phyloP scores from a whole-genome alignment of 352 stramenopile species.

The Globisporangium irregulare region DNA sequence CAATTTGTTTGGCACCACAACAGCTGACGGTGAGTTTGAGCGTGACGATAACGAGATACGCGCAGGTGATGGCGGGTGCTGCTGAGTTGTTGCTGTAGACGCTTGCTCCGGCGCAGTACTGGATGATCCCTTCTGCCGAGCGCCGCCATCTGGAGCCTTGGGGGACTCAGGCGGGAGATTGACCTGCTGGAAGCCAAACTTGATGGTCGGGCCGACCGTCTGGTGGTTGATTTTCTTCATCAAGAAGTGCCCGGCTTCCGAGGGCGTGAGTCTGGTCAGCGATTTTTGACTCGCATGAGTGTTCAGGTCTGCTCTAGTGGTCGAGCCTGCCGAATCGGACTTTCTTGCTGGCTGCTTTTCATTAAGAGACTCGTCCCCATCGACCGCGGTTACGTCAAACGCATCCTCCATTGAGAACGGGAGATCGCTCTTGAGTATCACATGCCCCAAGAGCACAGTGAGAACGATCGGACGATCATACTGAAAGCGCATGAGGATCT shows the following conservation, averaged over 20 bases:
- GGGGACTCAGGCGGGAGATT: neutral
- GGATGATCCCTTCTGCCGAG: too few species aligned
- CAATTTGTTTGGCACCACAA: neutral
- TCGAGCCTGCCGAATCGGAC: neutral
- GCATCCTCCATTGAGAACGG: slow-evolving; percentile 7
- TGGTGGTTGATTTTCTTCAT: slow-evolving; percentile 6
- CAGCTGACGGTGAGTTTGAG: too few species aligned
- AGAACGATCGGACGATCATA: slow-evolving; percentile 32
- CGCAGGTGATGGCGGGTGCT: neutral
- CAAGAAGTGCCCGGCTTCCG: neutral
- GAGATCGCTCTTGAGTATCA: slow-evolving; percentile 33
- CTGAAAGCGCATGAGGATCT: slow-evolving; percentile 27
- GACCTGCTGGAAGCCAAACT: slow-evolving; percentile 12
- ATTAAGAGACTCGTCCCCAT: neutral
- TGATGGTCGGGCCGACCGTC: neutral
- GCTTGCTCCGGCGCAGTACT: neutral
- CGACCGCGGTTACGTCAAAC: neutral
- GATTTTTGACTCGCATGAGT: neutral
- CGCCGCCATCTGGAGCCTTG: neutral
- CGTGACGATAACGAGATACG: neutral
- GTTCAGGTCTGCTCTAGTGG: neutral
- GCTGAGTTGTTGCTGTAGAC: neutral
- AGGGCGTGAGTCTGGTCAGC: neutral
- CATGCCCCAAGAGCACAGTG: slow-evolving; percentile 29
- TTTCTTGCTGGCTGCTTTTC: neutral